Conservation (phyloP, 1,284 basidiomycete species). For the Cutaneotrichosporon dermatis region DNA sequence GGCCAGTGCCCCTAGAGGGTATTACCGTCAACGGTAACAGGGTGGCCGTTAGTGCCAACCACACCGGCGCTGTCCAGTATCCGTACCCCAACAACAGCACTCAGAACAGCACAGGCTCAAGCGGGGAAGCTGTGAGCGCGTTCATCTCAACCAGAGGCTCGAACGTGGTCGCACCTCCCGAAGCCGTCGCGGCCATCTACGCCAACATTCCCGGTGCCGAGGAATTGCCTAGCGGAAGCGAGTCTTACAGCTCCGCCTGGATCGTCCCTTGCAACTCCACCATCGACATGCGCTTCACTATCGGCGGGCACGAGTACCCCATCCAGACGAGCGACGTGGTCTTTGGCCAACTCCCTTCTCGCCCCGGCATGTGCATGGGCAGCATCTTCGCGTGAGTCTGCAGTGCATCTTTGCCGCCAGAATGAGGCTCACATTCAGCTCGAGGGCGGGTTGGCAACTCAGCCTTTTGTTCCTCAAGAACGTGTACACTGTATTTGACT, state of each 20-base stretch:
- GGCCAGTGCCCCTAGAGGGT: not conserved
- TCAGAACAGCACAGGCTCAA: not conserved
- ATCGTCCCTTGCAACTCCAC: not conserved
- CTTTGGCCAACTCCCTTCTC: too few species aligned
- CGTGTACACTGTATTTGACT: slow-evolving; percentile 80
- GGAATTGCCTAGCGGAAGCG: not conserved
- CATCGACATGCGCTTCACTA: not conserved
- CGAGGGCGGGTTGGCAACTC: slow-evolving; percentile 52
- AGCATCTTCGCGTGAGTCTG: not conserved
- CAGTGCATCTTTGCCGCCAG: too few species aligned
- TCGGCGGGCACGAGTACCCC: not conserved
- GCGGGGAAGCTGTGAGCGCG: not conserved
- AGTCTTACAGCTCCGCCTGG: not conserved
- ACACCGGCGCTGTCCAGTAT: too few species aligned
- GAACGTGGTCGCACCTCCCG: not conserved
- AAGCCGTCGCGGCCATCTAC: not conserved
- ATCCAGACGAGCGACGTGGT: not conserved
- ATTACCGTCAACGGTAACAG: not conserved
- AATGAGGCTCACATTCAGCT: not conserved
- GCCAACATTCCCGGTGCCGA: not conserved
- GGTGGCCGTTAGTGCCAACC: not conserved
- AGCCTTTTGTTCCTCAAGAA: slow-evolving; percentile 62
- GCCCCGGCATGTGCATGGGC: not conserved
- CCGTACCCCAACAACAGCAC: too few species aligned
- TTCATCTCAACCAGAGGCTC: not conserved